Evolutionary conservation across 345 rosid genomes (phyloP), one percentile per base, ranked within the genome.

Genomic region (Citrus inodora): DNA sequence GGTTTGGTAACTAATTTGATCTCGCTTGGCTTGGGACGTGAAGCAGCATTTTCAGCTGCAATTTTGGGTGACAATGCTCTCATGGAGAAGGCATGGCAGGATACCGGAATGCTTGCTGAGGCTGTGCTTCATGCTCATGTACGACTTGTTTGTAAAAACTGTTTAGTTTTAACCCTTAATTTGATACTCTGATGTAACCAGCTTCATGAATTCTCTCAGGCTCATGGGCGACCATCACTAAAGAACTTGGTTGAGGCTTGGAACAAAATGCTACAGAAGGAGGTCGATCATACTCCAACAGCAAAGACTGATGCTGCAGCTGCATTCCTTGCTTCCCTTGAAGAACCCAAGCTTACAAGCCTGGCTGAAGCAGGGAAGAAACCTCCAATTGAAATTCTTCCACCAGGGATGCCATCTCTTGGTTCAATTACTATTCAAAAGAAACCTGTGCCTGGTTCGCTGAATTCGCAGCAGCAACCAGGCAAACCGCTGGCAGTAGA

Each of bases 41-140:
- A 96, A 88, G 98, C 98, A 69, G 95, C 99, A 72, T 96, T 96
- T 87, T 78, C 99, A 64, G 98, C 97, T 76, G 98, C 98, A 62
- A 89, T 96, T 80, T 80, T 96, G 82, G 98, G 98, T 55, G 99
- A 96, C 87, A 94, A 94, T 83, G 95, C 92, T 66, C 94, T 96
- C 80, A 92, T 96, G 99, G 99, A 94, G 83, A 94, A 90, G 84
- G 95, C 97, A 30, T 96, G 99, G 99, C 95, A 91, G 87, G 99
- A 96, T 72, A 94, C 98, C 0, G 99, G 99, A 80, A 96, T 96
- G 99, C 97, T 92, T 48, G 93, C 98, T n/a, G 99, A 96, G 88
- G 93, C 98, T 38, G 99, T 94, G 46, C 95, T 96, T 82, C 99
- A 96, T 85, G 97, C 98, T n/a, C 99, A 96, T 76, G 98, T 96